Evolutionary conservation across 169 alveolate species (phyloP), one percentile per base, ranked within the genome.

Genomic region (Ichthyophthirius multifiliis): DNA sequence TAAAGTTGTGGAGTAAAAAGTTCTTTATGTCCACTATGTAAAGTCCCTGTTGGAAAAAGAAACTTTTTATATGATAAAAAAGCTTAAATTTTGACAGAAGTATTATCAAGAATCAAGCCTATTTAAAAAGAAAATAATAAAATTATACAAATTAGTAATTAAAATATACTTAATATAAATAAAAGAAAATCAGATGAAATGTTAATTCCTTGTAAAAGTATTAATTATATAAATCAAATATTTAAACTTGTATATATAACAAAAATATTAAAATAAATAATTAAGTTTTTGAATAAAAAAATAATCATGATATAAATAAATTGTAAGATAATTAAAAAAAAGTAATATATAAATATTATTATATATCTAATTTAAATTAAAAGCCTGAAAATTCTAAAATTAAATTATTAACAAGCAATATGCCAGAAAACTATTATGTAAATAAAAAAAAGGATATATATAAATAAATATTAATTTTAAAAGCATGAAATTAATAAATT

Each of bases 371-470:
- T 16, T 39, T 39, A 55, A 55, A 55, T 18, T 34, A 27, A 55
- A 55, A 27, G 34, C 13, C 10, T 6, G 31, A 23, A n/a, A n/a
- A 27, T 9, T 2, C 12, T 4, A 5, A 27, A 20, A 9, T 10
- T 15, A 20, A 55, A 55, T 55, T 27, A 1, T 18, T 47, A 3
- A 2, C 5, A 9, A 9, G 27, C 2, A 55, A 55, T 27, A 55
- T 55, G 71, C 71, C 71, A 55, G 71, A 55, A 55, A 39, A 55
- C 9, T 55, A 27, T 55, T 23, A 55, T 27, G 71, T 55, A 55
- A 55, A 6, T 27, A 1, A 55, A 55, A 23, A 16, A 55, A 55
- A 18, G 16, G 9, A 20, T 3, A 45, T 45, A 45, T 5, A 5
- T n/a, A 45, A 5, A 4, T 45, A 6, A 45, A 45, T n/a, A 4